These are phyloP conservation scores for Leccinellum rugosiceps DNA, from an alignment of 768 basidiomycete genomes.

Conservation along the genomic window DNA sequence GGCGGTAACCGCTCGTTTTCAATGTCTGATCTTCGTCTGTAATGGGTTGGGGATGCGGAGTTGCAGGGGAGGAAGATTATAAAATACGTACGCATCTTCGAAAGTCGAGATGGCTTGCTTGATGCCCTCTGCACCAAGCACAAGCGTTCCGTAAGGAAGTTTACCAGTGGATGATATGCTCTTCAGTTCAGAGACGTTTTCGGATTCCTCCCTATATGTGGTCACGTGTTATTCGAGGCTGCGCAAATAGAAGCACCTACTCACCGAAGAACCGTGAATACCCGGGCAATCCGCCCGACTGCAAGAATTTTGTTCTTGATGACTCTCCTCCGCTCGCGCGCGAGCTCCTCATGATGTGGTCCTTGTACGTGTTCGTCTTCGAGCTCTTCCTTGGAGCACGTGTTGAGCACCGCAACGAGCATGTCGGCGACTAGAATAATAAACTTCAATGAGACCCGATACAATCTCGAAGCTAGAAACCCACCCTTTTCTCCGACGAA, in stretches of 20 bases:
- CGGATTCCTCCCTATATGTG: constrained; percentile 52
- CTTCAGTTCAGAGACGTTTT: constrained; percentile 71
- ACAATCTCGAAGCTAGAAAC: constrained; percentile 26
- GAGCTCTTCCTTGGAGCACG: constrained; percentile 93
- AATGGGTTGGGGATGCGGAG: background rate
- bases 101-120: constrained; percentile 68
- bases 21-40: constrained; percentile 26
- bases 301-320: constrained; percentile 76
- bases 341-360: constrained; percentile 25
- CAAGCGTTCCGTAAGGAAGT: constrained; percentile 54
- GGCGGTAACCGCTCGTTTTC: constrained; percentile 30
- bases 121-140: constrained; percentile 65
- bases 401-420: constrained; percentile 94
- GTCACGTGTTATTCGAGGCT: background rate
- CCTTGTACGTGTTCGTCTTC: constrained; percentile 56
- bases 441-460: background rate
- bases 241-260: constrained; percentile 10
- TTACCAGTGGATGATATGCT: constrained; percentile 48
- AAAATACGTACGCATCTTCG: constrained; percentile 56
- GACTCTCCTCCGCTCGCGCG: constrained; percentile 45
- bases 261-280: constrained; percentile 65
- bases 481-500: constrained; percentile 96
- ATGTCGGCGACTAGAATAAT: constrained; percentile 82
- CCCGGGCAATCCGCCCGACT: constrained; percentile 63
- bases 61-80: background rate